Evolutionary conservation across 371 early-diverging fungal genomes (phyloP), one percentile per base, ranked within the genome.

Genomic region (Rhizopus arrhizus): DNA sequence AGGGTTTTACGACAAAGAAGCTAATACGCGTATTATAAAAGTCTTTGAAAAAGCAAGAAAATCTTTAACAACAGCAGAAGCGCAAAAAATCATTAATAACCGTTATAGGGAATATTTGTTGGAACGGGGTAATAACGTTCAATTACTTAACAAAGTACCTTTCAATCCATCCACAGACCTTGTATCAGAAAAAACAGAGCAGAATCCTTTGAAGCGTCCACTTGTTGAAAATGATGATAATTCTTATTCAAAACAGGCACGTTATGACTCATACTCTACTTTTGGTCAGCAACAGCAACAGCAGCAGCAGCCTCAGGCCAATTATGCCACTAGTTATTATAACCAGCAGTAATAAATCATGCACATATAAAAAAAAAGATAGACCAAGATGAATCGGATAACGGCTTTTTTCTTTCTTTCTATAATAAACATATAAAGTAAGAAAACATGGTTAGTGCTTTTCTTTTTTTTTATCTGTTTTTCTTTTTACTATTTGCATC

Each of bases 31-130:
- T 35, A 75, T 75, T 9, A 62, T 68, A 16, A 49, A 54, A 5
- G 85, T 75, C 0, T 85, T 80, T 77, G 79, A 80, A 16, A 64
- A 69, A 35, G 62, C 80, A 45, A 78, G 75, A 45, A 57, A 60
- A 28, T 69, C 77, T 13, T 53, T 77, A 8, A 56, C 81, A 29
- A 53, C 73, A 7, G 48, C 9, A 8, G 78, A 80, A 49, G 70
- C 75, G 13, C 72, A 78, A 58, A 68, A 74, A 29, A 74, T 75
- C 9, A 70, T 83, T 47, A 76, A 72, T n/a, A 66, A 64, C 16
- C 71, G 73, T 15, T 83, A 80, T 65, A 64, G 78, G 22, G 83
- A 84, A 53, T 78, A 72, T 56, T 55, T 85, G 5, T 64, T 76
- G 61, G 85, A 87, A 60, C 70, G 77, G 22, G 72, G 74, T 48